Conservation (phyloP, 108 stramenopile genomes). For the Schizochytrium sp. region DNA sequence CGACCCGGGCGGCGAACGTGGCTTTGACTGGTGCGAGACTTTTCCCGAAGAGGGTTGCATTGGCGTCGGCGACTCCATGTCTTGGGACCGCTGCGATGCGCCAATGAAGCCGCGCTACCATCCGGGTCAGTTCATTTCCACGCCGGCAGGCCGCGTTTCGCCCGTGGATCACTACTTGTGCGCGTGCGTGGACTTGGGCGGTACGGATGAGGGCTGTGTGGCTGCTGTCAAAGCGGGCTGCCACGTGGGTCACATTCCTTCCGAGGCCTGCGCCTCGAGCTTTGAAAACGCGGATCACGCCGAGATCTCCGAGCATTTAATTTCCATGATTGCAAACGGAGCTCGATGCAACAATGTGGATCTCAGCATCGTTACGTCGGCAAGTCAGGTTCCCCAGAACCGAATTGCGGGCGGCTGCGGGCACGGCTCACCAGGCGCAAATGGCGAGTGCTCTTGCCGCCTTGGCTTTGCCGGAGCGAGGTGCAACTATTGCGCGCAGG, state of each 20-base stretch:
- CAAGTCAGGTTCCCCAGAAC: not conserved
- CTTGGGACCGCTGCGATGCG: not conserved
- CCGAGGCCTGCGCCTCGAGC: not conserved
- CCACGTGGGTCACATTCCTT: not conserved
- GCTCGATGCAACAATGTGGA: not conserved
- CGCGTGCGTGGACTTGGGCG: not conserved
- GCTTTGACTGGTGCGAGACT: constrained; percentile 6
- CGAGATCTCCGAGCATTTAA: not conserved
- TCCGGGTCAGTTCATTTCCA: not conserved
- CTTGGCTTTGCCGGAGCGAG: not conserved
- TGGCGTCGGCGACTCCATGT: constrained; percentile 5
- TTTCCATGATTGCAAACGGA: not conserved
- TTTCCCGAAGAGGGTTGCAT: not conserved
- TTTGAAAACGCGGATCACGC: not conserved
- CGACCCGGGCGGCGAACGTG: not conserved
- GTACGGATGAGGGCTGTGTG: not conserved
- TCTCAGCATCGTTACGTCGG: not conserved
- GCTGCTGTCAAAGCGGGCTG: constrained; percentile 6
- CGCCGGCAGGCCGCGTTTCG: not conserved
- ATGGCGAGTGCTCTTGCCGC: not conserved
- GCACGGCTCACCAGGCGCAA: not conserved
- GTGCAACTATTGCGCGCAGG: not conserved
- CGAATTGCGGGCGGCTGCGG: not conserved
- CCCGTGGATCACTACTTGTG: constrained; percentile 16
- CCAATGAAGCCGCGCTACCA: not conserved